phyloP scores from a whole-genome alignment of 2,329 filamentous ascomycete genomes.

The Thielaviopsis musarum region DNA sequence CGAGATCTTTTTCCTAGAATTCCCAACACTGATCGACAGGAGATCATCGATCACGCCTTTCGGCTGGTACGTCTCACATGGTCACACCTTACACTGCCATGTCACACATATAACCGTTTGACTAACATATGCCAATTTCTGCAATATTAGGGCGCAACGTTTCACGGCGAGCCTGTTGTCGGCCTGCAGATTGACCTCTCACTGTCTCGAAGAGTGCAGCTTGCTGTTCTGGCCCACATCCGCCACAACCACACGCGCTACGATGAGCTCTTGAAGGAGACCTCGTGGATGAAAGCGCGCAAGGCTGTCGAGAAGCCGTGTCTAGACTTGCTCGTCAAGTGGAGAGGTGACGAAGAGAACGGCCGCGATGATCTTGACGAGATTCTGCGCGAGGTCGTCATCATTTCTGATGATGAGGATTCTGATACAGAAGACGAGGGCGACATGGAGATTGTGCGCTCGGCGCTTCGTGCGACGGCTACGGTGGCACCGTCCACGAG shows the following conservation, averaged over 20 bases:
- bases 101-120: neutral
- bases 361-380: slow-evolving; percentile 51
- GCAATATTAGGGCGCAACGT: slow-evolving; percentile 27
- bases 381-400: slow-evolving; percentile 47
- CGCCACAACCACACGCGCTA: slow-evolving; percentile 50
- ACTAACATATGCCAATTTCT: neutral
- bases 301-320: slow-evolving; percentile 44
- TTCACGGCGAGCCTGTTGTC: slow-evolving; percentile 38
- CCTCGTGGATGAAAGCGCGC: slow-evolving; percentile 40
- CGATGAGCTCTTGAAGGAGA: slow-evolving; percentile 41
- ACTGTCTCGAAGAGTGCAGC: slow-evolving; percentile 44
- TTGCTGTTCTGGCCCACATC: slow-evolving; percentile 50
- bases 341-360: slow-evolving; percentile 54
- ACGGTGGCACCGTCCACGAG: neutral
- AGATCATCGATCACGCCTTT: slow-evolving; percentile 46
- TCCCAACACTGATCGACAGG: slow-evolving; percentile 44
- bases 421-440: neutral
- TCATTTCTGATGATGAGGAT: slow-evolving; percentile 42
- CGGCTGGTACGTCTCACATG: slow-evolving; percentile 32
- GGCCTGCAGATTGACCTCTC: slow-evolving; percentile 38
- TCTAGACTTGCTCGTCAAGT: slow-evolving; percentile 50
- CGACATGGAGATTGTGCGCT: neutral
- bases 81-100: neutral
- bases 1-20: slow-evolving; percentile 49
- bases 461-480: neutral